Conservation (phyloP, 192 early-diverging fungal species). For the Dissophora ornata region DNA sequence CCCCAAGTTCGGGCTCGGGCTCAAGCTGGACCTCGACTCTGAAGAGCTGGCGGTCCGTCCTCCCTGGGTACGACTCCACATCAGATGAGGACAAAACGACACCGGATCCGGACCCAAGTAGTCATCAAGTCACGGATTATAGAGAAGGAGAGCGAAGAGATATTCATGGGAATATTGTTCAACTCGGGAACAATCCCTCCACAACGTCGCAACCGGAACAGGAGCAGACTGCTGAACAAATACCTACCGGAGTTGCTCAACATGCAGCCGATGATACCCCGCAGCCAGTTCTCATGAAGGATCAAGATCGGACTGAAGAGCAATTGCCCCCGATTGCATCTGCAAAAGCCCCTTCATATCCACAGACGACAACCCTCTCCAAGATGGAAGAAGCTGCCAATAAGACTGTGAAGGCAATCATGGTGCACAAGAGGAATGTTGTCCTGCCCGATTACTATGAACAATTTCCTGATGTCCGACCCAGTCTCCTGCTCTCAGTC, state of each 20-base stretch:
- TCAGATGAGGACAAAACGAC: slow-evolving; percentile 4
- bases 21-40: slow-evolving; percentile 17
- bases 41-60: slow-evolving; percentile 15
- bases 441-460: slow-evolving; percentile 45
- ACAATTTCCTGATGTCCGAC: slow-evolving; percentile 38
- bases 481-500: slow-evolving; percentile 20
- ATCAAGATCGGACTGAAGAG: too few species aligned
- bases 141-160: slow-evolving; percentile 29
- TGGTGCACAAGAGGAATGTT: slow-evolving; percentile 20
- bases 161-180: slow-evolving; percentile 23
- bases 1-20: neutral
- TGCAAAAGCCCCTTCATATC: neutral
- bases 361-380: neutral
- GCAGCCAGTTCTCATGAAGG: too few species aligned
- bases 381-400: slow-evolving; percentile 9
- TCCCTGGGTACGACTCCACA: slow-evolving; percentile 11
- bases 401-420: slow-evolving; percentile 15
- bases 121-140: slow-evolving; percentile 46
- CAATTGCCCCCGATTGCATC: neutral
- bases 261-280: too few species aligned
- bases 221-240: too few species aligned
- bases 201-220: too few species aligned
- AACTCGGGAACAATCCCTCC: neutral
- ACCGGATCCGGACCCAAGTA: slow-evolving; percentile 18
- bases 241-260: too few species aligned